phyloP scores from a whole-genome alignment of 148 eudicot species.

The Rhododendron simsii region DNA sequence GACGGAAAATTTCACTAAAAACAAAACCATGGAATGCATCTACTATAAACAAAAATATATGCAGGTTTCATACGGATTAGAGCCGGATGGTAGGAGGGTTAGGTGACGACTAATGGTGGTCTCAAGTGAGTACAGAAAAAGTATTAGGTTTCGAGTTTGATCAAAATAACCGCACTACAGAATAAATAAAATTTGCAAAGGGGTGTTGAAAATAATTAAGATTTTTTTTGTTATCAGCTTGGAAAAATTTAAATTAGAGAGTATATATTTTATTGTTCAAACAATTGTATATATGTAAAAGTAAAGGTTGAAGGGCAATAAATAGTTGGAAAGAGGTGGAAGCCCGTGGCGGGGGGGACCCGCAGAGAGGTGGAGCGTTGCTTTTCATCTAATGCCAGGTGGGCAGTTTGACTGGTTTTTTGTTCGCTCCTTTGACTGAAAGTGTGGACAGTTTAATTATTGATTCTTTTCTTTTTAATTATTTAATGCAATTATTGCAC shows the following conservation, averaged over 20 bases:
- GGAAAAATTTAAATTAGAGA: too few species aligned
- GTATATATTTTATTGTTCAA: too few species aligned
- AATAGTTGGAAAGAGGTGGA: neutral
- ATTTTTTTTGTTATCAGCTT: too few species aligned
- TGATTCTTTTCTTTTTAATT: neutral
- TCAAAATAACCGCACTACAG: neutral
- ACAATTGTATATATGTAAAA: neutral
- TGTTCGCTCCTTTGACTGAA: slow-evolving; percentile 5
- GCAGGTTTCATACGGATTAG: too few species aligned
- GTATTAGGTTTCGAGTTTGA: neutral
- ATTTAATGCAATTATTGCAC: neutral
- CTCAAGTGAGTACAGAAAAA: neutral
- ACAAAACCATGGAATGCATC: too few species aligned
- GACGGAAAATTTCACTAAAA: neutral
- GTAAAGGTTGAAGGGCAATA: neutral
- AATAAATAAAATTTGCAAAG: too few species aligned
- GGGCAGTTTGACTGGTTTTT: slow-evolving; percentile 12
- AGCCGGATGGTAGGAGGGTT: too few species aligned
- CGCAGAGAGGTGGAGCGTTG: neutral
- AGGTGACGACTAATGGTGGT: too few species aligned
- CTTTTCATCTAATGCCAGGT: slow-evolving; percentile 12
- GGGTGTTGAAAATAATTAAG: neutral
- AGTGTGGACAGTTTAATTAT: neutral
- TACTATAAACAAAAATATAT: too few species aligned
- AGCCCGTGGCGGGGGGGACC: slow-evolving; percentile 7